phyloP scores from a whole-genome alignment of 345 rosid species.

The Linum lewisii region DNA sequence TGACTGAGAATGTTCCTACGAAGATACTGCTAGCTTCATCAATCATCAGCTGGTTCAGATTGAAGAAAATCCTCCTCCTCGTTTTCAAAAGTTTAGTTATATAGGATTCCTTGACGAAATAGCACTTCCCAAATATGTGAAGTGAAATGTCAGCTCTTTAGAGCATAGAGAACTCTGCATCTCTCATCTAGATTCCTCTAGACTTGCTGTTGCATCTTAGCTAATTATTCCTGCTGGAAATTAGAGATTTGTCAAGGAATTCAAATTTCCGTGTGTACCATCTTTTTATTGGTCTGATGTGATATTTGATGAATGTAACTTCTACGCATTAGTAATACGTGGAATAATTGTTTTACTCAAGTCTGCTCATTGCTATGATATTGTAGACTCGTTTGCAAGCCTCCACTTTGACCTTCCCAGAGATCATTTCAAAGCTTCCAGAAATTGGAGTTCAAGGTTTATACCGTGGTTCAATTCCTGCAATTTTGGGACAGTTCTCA shows the following conservation, averaged over 20 bases:
- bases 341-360: background rate
- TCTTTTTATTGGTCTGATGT: background rate
- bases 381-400: conserved; percentile 94
- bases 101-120: too few species aligned
- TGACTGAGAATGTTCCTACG: background rate
- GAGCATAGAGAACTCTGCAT: background rate
- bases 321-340: too few species aligned
- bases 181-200: background rate
- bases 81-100: background rate
- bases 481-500: conserved; percentile 92
- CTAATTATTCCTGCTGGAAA: background rate
- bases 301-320: background rate
- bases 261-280: background rate
- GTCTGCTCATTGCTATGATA: conserved; percentile 11
- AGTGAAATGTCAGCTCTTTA: background rate
- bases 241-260: background rate
- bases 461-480: conserved; percentile 93
- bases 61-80: background rate
- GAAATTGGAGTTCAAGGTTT: conserved; percentile 77
- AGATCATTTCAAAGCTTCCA: conserved; percentile 81
- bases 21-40: background rate
- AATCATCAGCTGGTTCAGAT: background rate
- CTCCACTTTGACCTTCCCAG: conserved; percentile 73
- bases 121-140: too few species aligned
- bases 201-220: background rate